Percentiles rank a stretch among this genome's conserved stretches.
Evolutionary conservation across 768 basidiomycete genomes (phyloP).

Genomic region (Lactarius psammicola): DNA sequence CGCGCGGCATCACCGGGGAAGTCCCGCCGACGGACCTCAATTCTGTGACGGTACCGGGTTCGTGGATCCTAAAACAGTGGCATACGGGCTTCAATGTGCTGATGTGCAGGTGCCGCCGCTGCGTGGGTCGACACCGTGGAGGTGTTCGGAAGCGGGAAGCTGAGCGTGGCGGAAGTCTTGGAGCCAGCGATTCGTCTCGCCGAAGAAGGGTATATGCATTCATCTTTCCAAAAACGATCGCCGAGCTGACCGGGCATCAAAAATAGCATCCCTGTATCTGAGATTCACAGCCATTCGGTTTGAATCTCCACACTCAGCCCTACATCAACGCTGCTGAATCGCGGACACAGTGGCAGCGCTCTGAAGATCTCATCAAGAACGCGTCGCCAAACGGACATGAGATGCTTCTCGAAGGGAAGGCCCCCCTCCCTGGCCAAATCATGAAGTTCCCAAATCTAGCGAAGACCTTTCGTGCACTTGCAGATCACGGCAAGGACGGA

Average conservation of each 20-base stretch:
- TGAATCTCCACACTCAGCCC: slow-evolving; percentile 28
- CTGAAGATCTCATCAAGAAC: slow-evolving; percentile 69
- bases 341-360: slow-evolving; percentile 49
- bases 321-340: slow-evolving; percentile 14
- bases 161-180: slow-evolving; percentile 67
- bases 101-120: slow-evolving; percentile 75
- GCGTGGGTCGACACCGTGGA: slow-evolving; percentile 93
- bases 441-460: slow-evolving; percentile 81
- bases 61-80: slow-evolving; percentile 1
- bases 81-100: not conserved
- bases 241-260: not conserved
- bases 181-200: slow-evolving; percentile 89
- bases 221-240: not conserved
- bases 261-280: slow-evolving; percentile 79
- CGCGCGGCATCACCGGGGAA: slow-evolving; percentile 64
- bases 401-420: slow-evolving; percentile 82
- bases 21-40: slow-evolving; percentile 85
- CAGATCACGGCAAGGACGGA: slow-evolving; percentile 80
- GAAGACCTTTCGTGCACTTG: slow-evolving; percentile 76
- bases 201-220: slow-evolving; percentile 68
- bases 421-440: slow-evolving; percentile 83
- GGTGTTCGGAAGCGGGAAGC: slow-evolving; percentile 72
- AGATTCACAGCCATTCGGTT: slow-evolving; percentile 65
- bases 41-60: slow-evolving; percentile 86
- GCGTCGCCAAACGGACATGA: slow-evolving; percentile 85